Base-by-base conservation (phyloP, 1,284 basidiomycete species). In the Tilletia caries region DNA sequence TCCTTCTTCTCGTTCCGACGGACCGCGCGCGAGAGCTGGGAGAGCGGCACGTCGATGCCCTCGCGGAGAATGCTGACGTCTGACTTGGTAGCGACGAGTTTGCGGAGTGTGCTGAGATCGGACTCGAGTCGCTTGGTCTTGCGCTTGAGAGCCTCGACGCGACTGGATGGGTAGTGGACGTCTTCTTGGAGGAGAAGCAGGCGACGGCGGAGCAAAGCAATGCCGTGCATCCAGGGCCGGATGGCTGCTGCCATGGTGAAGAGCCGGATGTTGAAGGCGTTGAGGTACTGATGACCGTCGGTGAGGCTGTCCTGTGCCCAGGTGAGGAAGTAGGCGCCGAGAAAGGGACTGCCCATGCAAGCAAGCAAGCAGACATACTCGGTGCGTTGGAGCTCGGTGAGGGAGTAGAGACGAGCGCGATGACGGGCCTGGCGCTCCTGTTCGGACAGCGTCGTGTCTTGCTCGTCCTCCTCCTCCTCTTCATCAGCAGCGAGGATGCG, bases 201-300 rank as follows among this genome's bases (percentile, higher is more conserved):
- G 8, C 82, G 67, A 64, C 78, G 71, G 18, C 71, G 68, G 18
- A 79, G 41, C n/a, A 76, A 72, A 25, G 37, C 64, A 52, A 73
- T 70, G 48, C 71, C 73, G 68, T 77, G 80, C 29, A 75, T 71
- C 72, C 78, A 77, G 1, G 84, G 84, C 71, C 83, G 83, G 68
- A 85, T 77, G 18, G 80, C 79, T 2, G 82, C 80, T 20, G 84
- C 83, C 48, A 84, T 68, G 41, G 74, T 76, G 67, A 84, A 85
- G 29, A 85, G 72, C 6, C 80, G 75, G 44, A 84, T 80, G 72
- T 82, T 76, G 71, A 79, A 81, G 12, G 71, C 73, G 69, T 84
- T 85, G 71, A 80, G 73, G 46, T 78, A 80, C 33, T 75, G 70
- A 62, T 73, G 70, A 33, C 78, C 78, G 66, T 84, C 83, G 50